Evolutionary conservation across 2,329 filamentous ascomycete genomes (phyloP).

Genomic region (Epichloe sp.): DNA sequence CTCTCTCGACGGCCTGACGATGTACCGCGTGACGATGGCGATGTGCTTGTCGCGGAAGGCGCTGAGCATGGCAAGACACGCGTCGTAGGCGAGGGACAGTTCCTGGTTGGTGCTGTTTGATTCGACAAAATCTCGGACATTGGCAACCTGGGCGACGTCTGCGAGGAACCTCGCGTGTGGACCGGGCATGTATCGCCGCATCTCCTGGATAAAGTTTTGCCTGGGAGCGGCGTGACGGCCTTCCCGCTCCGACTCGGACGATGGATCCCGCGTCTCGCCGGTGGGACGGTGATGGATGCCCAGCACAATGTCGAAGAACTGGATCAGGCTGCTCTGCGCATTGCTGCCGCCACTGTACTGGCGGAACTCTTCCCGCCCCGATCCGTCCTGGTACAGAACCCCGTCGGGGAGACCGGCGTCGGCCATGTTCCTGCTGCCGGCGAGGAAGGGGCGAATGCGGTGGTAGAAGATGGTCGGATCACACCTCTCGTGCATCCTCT

Average conservation of each 20-base stretch:
- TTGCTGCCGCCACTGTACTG: constrained; percentile 93
- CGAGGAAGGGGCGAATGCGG: constrained; percentile 88
- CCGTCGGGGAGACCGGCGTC: constrained; percentile 83
- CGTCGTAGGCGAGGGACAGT: constrained; percentile 74
- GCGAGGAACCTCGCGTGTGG: constrained; percentile 80
- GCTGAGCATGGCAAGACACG: constrained; percentile 60
- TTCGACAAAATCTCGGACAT: constrained; percentile 76
- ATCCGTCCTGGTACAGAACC: constrained; percentile 75
- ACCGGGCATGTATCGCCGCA: constrained; percentile 95
- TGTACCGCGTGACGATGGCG: constrained; percentile 89
- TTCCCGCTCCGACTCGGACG: constrained; percentile 27
- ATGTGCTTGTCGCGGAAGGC: constrained; percentile 86
- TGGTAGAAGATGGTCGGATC: constrained; percentile 93
- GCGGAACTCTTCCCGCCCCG: constrained; percentile 53
- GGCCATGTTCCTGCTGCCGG: constrained; percentile 94
- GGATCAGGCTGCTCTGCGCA: constrained; percentile 89
- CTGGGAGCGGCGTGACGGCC: constrained; percentile 26
- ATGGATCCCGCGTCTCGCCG: constrained; percentile 46
- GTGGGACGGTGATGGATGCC: constrained; percentile 86
- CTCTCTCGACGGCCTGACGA: constrained; percentile 76
- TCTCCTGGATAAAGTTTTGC: constrained; percentile 90
- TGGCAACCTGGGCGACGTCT: constrained; percentile 66
- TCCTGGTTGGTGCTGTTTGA: constrained; percentile 44
- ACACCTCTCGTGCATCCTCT: constrained; percentile 90
- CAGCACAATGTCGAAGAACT: constrained; percentile 90